Base-by-base conservation (phyloP, 2,329 filamentous ascomycete genomes). In the Zymoseptoria ardabiliae region DNA sequence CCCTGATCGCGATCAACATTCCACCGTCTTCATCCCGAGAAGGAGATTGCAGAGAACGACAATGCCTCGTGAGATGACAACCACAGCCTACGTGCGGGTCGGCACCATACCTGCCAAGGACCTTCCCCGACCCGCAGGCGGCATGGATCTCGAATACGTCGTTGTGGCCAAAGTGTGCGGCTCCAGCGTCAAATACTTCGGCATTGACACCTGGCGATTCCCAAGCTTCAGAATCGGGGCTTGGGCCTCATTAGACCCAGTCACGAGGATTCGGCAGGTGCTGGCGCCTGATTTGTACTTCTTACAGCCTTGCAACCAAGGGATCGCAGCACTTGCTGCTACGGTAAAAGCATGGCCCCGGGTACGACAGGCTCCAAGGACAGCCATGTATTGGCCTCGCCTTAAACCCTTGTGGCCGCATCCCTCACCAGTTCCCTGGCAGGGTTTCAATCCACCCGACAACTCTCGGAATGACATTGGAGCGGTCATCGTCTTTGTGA, bases 401-500 rank as follows among this genome's bases (percentile, higher is more conserved):
- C 9, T 55, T 7, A 7, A 28, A 9, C 25, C 4, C 9, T 20
- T 22, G 25, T 25, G 54, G 41, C 21, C 41, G 20, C 10, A 49
- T 7, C 21, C 22, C 8, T 21, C 30, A 21, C 28, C 6, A 22
- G 10, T 48, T 5, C n/a, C 22, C 17, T 23, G 54, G 4, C 17
- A 55, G 13, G 6, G 25, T 9, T n/a, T 11, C 20, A 35, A 45
- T 45, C 30, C 48, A 9, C 45, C 25, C 30, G 49, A 50, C 30
- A 9, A 28, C n/a, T 28, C 25, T 28, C 25, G 25, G 9, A 28
- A 28, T 28, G 25, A 28, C 5, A 9, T 28, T 28, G 25, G 25
- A 28, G 54, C 19, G 1, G 54, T 55, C n/a, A 55, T 55, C 25
- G 20, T 22, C 19, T 55, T 55, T n/a, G 54, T 55, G 4, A 55